A percentile compares a stretch with the other conserved stretches of the same genome.
phyloP scores from a whole-genome alignment of 768 basidiomycete species.

The Tylopilus sp. region DNA sequence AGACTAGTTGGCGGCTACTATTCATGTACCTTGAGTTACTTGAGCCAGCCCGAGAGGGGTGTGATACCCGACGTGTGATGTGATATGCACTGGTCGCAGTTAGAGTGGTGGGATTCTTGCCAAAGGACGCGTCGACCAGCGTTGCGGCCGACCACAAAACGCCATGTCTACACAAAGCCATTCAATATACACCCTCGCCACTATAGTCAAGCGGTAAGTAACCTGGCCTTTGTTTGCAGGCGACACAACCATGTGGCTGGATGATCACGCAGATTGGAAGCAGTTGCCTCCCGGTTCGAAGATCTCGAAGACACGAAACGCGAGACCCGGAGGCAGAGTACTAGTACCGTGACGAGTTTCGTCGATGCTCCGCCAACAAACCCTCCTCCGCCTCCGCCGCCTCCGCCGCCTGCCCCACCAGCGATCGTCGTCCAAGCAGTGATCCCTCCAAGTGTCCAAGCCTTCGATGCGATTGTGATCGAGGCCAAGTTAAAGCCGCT shows the following conservation, averaged over 20 bases:
- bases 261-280: slow-evolving; percentile 83
- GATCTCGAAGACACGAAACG: slow-evolving; percentile 67
- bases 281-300: slow-evolving; percentile 90
- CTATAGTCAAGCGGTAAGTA: slow-evolving; percentile 78
- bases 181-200: slow-evolving; percentile 65
- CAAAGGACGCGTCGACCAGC: neutral
- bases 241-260: neutral
- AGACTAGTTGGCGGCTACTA: slow-evolving; percentile 6
- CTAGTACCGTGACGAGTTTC: slow-evolving; percentile 30
- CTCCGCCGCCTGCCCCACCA: slow-evolving; percentile 35
- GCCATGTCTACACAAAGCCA: slow-evolving; percentile 35
- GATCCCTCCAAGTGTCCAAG: slow-evolving; percentile 58
- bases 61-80: neutral
- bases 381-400: slow-evolving; percentile 30
- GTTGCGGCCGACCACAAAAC: neutral
- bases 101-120: neutral
- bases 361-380: slow-evolving; percentile 24
- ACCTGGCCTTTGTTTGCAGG: slow-evolving; percentile 4
- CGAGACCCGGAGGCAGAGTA: slow-evolving; percentile 26
- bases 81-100: slow-evolving; percentile 12
- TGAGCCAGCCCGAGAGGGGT: neutral
- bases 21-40: neutral
- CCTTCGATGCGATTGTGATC: slow-evolving; percentile 72
- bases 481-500: slow-evolving; percentile 73
- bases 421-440: slow-evolving; percentile 38